Conservation (phyloP, 2,329 filamentous ascomycete species). For the Exophiala xenobiotica region DNA sequence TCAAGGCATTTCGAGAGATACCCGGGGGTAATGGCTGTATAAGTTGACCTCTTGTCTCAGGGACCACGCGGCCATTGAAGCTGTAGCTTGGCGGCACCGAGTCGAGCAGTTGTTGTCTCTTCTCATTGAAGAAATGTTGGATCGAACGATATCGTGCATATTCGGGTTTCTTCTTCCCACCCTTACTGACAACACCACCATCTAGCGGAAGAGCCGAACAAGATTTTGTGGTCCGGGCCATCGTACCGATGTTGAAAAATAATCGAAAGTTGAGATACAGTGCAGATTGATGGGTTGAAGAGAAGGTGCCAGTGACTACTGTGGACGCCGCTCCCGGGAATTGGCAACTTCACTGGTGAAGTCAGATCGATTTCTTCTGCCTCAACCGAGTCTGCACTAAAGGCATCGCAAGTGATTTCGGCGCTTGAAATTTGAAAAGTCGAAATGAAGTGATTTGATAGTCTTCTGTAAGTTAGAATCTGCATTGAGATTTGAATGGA, state of each 20-base stretch:
- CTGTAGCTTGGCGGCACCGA: background rate
- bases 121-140: conserved; percentile 14
- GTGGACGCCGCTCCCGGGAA: too few relatives aligned
- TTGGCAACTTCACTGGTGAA: too few relatives aligned
- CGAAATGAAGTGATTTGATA: too few relatives aligned
- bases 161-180: background rate
- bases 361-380: too few relatives aligned
- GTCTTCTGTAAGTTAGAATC: too few relatives aligned
- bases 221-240: background rate
- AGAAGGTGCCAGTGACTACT: background rate
- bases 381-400: background rate
- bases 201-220: background rate
- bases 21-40: background rate
- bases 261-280: background rate
- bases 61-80: conserved; percentile 5
- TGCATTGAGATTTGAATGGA: too few relatives aligned
- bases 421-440: too few relatives aligned
- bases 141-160: conserved; percentile 3
- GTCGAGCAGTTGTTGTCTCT: conserved; percentile 1
- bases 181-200: background rate
- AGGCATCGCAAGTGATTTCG: background rate
- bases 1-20: background rate
- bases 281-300: background rate
- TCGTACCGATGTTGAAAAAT: background rate
- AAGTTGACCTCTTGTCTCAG: conserved; percentile 1